Conservation (phyloP, 768 basidiomycete genomes). For the Dacryopinax primogenitus region DNA sequence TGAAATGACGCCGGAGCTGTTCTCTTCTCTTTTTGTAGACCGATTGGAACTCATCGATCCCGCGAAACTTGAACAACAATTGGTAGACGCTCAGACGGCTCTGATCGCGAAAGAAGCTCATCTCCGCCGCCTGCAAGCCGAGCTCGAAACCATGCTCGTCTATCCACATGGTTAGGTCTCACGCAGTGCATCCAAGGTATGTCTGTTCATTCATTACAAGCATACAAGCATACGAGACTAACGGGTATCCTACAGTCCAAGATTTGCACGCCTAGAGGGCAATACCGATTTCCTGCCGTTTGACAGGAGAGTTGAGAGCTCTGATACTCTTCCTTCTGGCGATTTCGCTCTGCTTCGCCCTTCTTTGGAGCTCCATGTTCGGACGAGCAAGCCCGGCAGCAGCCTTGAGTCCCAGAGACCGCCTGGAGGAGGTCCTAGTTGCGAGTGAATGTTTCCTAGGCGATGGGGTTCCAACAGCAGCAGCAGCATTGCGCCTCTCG, state of each 20-base stretch:
- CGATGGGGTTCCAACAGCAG: not conserved
- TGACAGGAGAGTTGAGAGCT: not conserved
- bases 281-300: not conserved
- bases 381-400: not conserved
- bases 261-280: not conserved
- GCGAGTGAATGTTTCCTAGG: not conserved
- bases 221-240: not conserved
- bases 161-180: not conserved
- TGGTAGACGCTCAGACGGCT: not conserved
- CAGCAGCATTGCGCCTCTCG: slow-evolving; percentile 39
- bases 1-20: not conserved
- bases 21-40: not conserved
- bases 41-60: not conserved
- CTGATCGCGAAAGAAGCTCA: not conserved
- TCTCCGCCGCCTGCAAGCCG: not conserved
- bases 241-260: not conserved
- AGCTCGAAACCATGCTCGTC: not conserved
- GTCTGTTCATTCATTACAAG: not conserved
- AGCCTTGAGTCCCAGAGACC: not conserved
- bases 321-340: not conserved
- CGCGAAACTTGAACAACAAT: not conserved
- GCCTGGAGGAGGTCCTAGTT: not conserved
- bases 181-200: not conserved
- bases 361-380: not conserved
- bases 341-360: not conserved